Evolutionary conservation across 352 stramenopile genomes (phyloP).

Genomic region (Pythium phragmiticola): DNA sequence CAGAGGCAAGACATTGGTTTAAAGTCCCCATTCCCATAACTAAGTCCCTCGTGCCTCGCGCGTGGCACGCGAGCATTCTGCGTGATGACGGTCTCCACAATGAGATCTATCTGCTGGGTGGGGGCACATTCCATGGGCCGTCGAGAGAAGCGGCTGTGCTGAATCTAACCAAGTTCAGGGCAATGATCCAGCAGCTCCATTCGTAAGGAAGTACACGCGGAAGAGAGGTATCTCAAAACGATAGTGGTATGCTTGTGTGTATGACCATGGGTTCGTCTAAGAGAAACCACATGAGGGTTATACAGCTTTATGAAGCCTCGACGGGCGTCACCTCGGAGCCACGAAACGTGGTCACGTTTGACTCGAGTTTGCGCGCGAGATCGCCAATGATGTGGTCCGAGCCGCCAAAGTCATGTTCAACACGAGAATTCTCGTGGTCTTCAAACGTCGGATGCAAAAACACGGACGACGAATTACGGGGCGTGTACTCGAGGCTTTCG

Average conservation of each 20-base stretch:
- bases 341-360: conserved; percentile 6
- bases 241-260: not conserved
- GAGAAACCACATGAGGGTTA: not conserved
- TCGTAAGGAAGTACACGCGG: not conserved
- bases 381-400: conserved; percentile 50
- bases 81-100: conserved; percentile 11
- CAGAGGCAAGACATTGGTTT: conserved; percentile 42
- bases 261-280: not conserved
- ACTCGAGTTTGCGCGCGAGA: conserved; percentile 41
- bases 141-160: conserved; percentile 52
- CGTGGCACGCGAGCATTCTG: conserved; percentile 69
- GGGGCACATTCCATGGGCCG: conserved; percentile 59
- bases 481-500: conserved; percentile 44
- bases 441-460: conserved; percentile 66
- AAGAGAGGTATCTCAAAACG: not conserved
- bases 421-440: conserved; percentile 41
- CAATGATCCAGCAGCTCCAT: not conserved
- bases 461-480: conserved; percentile 53
- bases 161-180: conserved; percentile 39
- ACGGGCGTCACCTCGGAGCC: conserved; percentile 23
- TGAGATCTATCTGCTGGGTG: conserved; percentile 54
- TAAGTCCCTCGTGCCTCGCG: conserved; percentile 36
- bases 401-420: conserved; percentile 59
- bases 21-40: conserved; percentile 38
- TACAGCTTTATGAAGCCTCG: conserved; percentile 21